Conservation (phyloP, 2,329 filamentous ascomycete genomes). For the Xylariales sp. region DNA sequence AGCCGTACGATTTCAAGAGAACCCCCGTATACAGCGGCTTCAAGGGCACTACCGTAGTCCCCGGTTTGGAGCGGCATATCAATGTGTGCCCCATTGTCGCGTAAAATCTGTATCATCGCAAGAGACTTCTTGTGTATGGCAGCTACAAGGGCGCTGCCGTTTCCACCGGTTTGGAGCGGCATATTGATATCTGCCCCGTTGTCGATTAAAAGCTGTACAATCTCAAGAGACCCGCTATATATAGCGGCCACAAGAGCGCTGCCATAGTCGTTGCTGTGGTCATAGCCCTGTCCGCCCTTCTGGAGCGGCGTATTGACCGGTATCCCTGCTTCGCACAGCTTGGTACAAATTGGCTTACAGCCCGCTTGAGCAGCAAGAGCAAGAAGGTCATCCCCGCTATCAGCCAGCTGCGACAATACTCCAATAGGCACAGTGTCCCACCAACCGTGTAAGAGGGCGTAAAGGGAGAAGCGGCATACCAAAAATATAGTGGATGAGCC, state of each 20-base stretch:
- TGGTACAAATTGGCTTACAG: slow-evolving; percentile 15
- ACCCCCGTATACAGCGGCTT: neutral
- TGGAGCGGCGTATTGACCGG: neutral
- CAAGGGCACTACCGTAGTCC: neutral
- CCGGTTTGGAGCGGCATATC: neutral
- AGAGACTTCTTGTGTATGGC: neutral
- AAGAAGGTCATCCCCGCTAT: slow-evolving; percentile 3
- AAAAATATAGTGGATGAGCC: slow-evolving; percentile 8
- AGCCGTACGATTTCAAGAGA: neutral
- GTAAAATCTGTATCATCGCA: neutral
- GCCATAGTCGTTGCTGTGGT: neutral
- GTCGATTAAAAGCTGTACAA: neutral
- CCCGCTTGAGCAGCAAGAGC: slow-evolving; percentile 8
- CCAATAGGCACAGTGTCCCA: slow-evolving; percentile 1
- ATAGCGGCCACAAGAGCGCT: slow-evolving; percentile 4
- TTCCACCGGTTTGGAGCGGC: neutral
- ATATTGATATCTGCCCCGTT: slow-evolving; percentile 27
- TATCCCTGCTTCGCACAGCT: slow-evolving; percentile 12
- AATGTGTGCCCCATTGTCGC: slow-evolving; percentile 11
- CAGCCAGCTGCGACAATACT: neutral
- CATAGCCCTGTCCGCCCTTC: too few species aligned
- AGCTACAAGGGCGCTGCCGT: slow-evolving; percentile 9
- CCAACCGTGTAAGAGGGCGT: slow-evolving; percentile 24
- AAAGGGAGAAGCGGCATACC: slow-evolving; percentile 23
- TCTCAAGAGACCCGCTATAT: neutral